Evolutionary conservation across 2,329 filamentous ascomycete species (phyloP).

Genomic region (Colletotrichum tofieldiae): DNA sequence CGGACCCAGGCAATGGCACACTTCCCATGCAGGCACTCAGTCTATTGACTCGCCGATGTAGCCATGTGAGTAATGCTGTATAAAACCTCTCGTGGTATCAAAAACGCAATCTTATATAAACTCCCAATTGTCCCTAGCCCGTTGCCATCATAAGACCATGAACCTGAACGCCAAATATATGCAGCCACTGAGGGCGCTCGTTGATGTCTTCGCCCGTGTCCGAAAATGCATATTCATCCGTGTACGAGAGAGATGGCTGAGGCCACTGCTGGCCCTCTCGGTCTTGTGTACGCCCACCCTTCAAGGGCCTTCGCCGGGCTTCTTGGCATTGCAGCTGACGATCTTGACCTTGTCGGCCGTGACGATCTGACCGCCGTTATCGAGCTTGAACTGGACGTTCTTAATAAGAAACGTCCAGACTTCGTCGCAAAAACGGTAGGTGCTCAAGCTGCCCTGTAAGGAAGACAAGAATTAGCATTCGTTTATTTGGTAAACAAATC

Average conservation of each 20-base stretch:
- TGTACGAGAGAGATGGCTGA: constrained; percentile 16
- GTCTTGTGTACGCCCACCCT: not conserved
- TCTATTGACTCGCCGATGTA: constrained; percentile 30
- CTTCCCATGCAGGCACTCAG: not conserved
- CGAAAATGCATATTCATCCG: constrained; percentile 25
- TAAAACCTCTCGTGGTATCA: constrained; percentile 40
- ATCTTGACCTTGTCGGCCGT: constrained; percentile 97
- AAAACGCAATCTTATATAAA: constrained; percentile 36
- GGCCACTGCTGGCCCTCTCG: not conserved
- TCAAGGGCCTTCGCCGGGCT: constrained; percentile 59
- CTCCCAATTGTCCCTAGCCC: constrained; percentile 29
- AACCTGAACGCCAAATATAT: constrained; percentile 40
- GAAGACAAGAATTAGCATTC: constrained; percentile 3
- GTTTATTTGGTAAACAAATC: not conserved
- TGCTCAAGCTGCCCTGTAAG: constrained; percentile 90
- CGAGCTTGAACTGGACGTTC: constrained; percentile 98
- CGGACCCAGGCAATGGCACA: not conserved
- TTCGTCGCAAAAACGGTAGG: constrained; percentile 99
- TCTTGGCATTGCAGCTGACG: constrained; percentile 96
- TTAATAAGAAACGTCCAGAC: constrained; percentile 99
- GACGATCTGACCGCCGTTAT: constrained; percentile 81
- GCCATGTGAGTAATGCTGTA: constrained; percentile 22
- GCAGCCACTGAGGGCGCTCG: constrained; percentile 32
- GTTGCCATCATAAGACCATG: constrained; percentile 22
- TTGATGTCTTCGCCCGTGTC: constrained; percentile 14